These are phyloP conservation scores for Ilyonectria destructans DNA, from an alignment of 2,329 filamentous ascomycete species.

Conservation along the genomic window DNA sequence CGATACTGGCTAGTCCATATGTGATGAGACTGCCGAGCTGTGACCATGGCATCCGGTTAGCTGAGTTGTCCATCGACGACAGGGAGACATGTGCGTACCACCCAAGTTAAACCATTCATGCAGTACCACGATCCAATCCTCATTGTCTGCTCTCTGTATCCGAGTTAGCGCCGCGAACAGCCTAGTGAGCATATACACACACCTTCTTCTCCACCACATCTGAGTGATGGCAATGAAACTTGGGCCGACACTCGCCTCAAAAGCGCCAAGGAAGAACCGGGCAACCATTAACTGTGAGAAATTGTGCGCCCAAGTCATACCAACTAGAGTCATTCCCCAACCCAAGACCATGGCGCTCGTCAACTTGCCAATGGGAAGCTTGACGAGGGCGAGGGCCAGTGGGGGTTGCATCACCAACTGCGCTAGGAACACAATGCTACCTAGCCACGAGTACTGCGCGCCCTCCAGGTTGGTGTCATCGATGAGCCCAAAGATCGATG, in stretches of 20 bases:
- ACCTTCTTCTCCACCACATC: conserved; percentile 74
- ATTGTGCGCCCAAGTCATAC: conserved; percentile 67
- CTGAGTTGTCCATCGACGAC: not conserved
- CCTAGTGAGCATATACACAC: not conserved
- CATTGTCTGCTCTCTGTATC: conserved; percentile 67
- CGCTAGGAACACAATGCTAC: conserved; percentile 74
- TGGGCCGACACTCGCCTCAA: conserved; percentile 66
- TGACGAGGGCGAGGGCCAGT: conserved; percentile 71
- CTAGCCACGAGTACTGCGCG: conserved; percentile 74
- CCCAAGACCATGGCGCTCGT: conserved; percentile 70
- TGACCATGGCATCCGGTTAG: not conserved
- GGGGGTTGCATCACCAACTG: conserved; percentile 73
- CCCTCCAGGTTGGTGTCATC: conserved; percentile 71
- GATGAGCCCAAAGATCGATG: conserved; percentile 75
- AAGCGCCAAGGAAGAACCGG: conserved; percentile 71
- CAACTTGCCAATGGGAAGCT: conserved; percentile 74
- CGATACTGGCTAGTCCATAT: conserved; percentile 73
- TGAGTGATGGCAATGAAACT: conserved; percentile 72
- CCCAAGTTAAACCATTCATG: conserved; percentile 74
- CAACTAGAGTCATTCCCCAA: conserved; percentile 68
- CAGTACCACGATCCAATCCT: conserved; percentile 73
- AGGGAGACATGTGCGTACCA: conserved; percentile 52
- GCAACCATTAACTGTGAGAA: conserved; percentile 67
- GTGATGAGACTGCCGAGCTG: conserved; percentile 70
- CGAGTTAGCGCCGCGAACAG: conserved; percentile 23